Conservation (phyloP, 331 rosid genomes). For the Pyracantha coccinea region DNA sequence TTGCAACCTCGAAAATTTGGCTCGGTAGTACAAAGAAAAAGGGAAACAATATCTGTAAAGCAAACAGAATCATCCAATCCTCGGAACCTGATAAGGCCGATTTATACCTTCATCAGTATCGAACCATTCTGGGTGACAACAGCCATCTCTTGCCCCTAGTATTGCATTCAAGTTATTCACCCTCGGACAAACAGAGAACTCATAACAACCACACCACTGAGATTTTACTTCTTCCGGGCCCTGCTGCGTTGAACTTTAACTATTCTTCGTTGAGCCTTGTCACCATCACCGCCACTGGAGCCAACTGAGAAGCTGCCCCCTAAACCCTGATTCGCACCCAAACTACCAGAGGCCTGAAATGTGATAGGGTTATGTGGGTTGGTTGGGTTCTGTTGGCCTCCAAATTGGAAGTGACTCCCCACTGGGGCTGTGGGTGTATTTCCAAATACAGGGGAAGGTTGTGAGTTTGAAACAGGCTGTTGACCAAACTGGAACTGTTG, state of each 20-base stretch:
- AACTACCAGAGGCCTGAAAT: conserved; percentile 64
- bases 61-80: conserved; percentile 1
- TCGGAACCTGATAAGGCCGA: conserved; percentile 5
- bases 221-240: conserved; percentile 54
- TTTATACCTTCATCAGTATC: conserved; percentile 20
- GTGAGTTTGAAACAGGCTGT: conserved; percentile 39
- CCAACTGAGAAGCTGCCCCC: conserved; percentile 91
- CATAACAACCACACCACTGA: background rate
- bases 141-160: conserved; percentile 10
- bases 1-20: conserved; percentile 17
- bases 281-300: conserved; percentile 38
- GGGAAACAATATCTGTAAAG: conserved; percentile 7
- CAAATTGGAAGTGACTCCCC: conserved; percentile 49
- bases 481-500: conserved; percentile 55
- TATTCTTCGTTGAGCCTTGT: conserved; percentile 49
- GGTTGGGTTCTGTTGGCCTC: conserved; percentile 37
- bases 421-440: conserved; percentile 28
- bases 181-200: background rate
- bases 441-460: conserved; percentile 49
- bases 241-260: conserved; percentile 40
- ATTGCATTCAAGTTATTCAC: background rate
- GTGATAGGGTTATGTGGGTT: conserved; percentile 49
- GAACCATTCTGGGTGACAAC: conserved; percentile 21
- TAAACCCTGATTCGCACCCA: conserved; percentile 28
- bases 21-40: background rate